These are phyloP conservation scores for Penicillium daleae DNA, from an alignment of 495 filamentous ascomycete genomes.

Conservation along the genomic window DNA sequence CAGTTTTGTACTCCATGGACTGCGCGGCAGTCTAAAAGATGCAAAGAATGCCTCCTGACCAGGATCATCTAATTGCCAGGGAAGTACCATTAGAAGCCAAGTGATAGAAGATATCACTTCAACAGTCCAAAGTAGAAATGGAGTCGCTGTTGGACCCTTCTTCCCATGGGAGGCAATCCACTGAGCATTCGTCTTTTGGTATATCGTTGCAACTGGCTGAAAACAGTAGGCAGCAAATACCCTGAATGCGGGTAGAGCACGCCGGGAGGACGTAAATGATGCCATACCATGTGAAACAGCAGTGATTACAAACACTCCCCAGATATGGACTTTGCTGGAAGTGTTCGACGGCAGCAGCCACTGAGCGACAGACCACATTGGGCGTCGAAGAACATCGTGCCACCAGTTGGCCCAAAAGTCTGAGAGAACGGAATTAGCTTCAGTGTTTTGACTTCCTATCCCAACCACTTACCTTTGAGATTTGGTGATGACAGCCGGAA, in stretches of 20 bases:
- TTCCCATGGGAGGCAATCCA: not conserved
- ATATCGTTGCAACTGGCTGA: slow-evolving; percentile 1
- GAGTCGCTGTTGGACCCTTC: not conserved
- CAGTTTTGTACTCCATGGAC: not conserved
- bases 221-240: slow-evolving; percentile 2
- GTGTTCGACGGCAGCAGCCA: not conserved
- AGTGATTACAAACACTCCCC: slow-evolving; percentile 2
- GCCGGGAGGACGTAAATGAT: slow-evolving; percentile 8
- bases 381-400: slow-evolving; percentile 5
- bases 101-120: slow-evolving; percentile 2
- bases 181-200: not conserved
- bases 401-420: slow-evolving; percentile 8
- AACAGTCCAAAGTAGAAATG: not conserved
- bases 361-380: slow-evolving; percentile 5
- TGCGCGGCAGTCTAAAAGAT: not conserved
- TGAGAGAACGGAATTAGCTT: not conserved
- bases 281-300: slow-evolving; percentile 5
- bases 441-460: not conserved
- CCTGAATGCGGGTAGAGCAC: not conserved
- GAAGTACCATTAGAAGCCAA: not conserved
- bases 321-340: slow-evolving; percentile 1
- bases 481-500: slow-evolving; percentile 3
- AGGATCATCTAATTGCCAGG: slow-evolving; percentile 6
- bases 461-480: not conserved
- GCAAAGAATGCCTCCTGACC: slow-evolving; percentile 3